These are phyloP conservation scores for Arabidopsis hybrid DNA, from an alignment of 441 rosid species.

Conservation along the genomic window DNA sequence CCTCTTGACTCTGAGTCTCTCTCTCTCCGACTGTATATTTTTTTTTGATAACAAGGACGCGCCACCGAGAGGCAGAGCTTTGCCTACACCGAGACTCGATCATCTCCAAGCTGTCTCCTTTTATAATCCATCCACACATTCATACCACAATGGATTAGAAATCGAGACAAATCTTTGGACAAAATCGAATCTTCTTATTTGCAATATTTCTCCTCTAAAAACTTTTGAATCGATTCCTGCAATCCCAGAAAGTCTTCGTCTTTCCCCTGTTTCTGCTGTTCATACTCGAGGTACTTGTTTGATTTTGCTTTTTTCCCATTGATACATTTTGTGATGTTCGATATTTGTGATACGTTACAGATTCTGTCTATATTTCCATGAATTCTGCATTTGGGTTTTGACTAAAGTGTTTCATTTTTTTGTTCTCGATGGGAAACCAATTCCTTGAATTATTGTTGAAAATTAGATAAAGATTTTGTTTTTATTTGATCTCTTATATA, in stretches of 20 bases:
- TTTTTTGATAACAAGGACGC: slow-evolving; percentile 1
- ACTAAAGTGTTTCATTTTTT: not conserved
- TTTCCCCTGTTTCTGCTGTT: slow-evolving; percentile 27
- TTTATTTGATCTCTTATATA: slow-evolving; percentile 41
- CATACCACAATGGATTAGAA: not conserved
- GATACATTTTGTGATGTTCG: not conserved
- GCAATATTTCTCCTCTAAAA: not conserved
- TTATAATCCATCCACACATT: slow-evolving; percentile 6
- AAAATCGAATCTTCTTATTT: not conserved
- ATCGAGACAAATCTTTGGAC: not conserved
- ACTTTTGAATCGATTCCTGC: not conserved
- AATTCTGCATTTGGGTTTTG: slow-evolving; percentile 16
- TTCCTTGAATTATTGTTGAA: slow-evolving; percentile 14
- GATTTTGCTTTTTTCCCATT: slow-evolving; percentile 4
- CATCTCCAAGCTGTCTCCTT: slow-evolving; percentile 27
- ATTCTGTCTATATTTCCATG: slow-evolving; percentile 9
- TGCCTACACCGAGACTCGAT: slow-evolving; percentile 13
- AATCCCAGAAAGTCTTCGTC: slow-evolving; percentile 1
- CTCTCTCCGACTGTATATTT: not conserved
- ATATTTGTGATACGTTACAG: slow-evolving; percentile 9
- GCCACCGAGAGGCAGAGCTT: slow-evolving; percentile 15
- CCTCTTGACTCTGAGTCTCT: not conserved
- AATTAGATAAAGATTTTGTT: slow-evolving; percentile 7
- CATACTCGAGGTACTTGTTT: slow-evolving; percentile 25
- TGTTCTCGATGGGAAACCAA: not conserved